Percentiles rank a stretch among this genome's conserved stretches.
Conservation (phyloP, 306 rosid species). For the Cajanus cajan region DNA sequence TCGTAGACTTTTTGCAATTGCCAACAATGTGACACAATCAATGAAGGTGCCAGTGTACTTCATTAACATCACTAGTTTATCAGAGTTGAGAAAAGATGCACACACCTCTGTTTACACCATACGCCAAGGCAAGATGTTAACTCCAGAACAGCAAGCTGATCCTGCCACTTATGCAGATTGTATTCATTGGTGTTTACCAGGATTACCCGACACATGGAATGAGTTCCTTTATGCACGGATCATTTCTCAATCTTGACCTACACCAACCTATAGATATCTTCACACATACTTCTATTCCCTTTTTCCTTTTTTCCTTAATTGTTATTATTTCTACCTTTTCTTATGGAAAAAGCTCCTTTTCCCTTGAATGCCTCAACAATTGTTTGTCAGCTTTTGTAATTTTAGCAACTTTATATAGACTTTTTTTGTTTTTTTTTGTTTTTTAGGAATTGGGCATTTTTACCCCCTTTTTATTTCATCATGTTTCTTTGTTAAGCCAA, state of each 20-base stretch:
- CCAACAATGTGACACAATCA: conserved; percentile 54
- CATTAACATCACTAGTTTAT: conserved; percentile 72
- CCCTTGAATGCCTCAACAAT: conserved; percentile 29
- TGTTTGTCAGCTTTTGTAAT: conserved; percentile 35
- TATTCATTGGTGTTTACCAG: conserved; percentile 97
- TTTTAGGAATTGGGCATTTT: conserved; percentile 34
- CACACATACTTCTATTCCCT: neutral
- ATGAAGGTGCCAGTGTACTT: conserved; percentile 79
- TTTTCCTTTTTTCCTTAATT: conserved; percentile 19
- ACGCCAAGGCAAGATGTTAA: conserved; percentile 88
- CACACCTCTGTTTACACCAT: conserved; percentile 92
- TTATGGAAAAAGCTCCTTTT: neutral
- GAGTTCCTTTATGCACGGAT: conserved; percentile 80
- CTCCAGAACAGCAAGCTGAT: conserved; percentile 85
- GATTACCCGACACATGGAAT: conserved; percentile 95
- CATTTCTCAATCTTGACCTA: conserved; percentile 73
- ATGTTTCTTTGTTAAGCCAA: conserved; percentile 29
- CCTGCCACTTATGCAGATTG: conserved; percentile 90
- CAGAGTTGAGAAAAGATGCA: conserved; percentile 85
- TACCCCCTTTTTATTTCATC: neutral
- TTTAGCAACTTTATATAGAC: conserved; percentile 30
- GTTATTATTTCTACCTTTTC: conserved; percentile 31
- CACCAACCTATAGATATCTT: neutral
- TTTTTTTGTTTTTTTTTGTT: neutral
- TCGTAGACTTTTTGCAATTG: conserved; percentile 59